Base-by-base conservation (phyloP, 2,329 filamentous ascomycete species). In the Periconia macrospinosa region DNA sequence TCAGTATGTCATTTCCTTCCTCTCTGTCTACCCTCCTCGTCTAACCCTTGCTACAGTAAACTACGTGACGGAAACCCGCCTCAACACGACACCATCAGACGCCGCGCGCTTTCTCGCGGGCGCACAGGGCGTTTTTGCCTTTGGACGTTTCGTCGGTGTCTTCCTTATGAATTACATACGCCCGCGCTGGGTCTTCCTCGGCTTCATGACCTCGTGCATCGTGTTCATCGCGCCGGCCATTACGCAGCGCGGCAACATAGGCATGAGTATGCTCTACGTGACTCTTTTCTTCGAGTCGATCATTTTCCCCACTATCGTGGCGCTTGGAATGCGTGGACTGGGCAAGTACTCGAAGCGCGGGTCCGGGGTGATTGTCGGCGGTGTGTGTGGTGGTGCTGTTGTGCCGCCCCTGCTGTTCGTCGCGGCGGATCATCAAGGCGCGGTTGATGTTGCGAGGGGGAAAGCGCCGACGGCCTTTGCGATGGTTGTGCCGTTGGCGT, bases 201-300 rank as follows among this genome's bases (percentile, higher is more conserved):
- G 82, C 7, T 93, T 87, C 75, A 75, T 92, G 57, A 82, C 80
- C 1, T 69, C 76, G 33, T 86, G 84, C 62, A 83, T 91, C 68
- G 78, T 89, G 43, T 76, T 90, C 61, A 74, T 81, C 48, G 75
- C 81, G 6, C 77, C 81, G 0, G 71, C 80, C 11, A 83, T 86
- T 53, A 79, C 75, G 6, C 77, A 81, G n/a, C 70, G 68, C 15
- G 81, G 79, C 30, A 79, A 80, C 51, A 73, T 76, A 0, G 81
- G 81, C 15, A 78, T 86, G 52, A 78, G 84, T n/a, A 86, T 90
- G 59, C 76, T 89, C 2, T 79, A 87, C 40, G 63, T 92, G 27
- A 88, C 89, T 58, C 87, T 91, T 60, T 91, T 95, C 72, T 91
- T 90, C 66, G 90, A 93, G 71, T 89, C 87, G 0, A 90, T 91